Evolutionary conservation across 495 filamentous ascomycete species (phyloP), one percentile per base, ranked within the genome.

Genomic region (Astrocystis sublimbata): DNA sequence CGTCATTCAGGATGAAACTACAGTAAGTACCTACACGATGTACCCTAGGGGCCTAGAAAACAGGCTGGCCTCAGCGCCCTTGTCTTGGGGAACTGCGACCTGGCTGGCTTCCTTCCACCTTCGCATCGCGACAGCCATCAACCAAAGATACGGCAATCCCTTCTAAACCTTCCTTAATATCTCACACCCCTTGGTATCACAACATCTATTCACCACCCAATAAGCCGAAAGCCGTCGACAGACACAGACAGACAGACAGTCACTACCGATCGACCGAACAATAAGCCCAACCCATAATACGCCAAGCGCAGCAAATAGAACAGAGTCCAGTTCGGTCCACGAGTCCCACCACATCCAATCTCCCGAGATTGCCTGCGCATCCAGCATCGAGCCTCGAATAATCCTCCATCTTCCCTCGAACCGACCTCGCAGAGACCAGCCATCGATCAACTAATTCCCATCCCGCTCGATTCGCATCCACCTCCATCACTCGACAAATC

Each of bases 311-410:
- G 6, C 7, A 8, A 10, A 38, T 2, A 38, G 8, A 10, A 9
- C 9, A 45, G 41, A 23, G 24, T 45, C 5, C 4, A 13, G 19
- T 9, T 21, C 17, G 42, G 24, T 45, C 5, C 4, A 13, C 1
- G 15, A 49, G 49, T 52, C 21, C 49, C 49, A 52, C 28, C 49
- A 17, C 28, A 28, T 28, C 49, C 8, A 52, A 52, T 52, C 49
- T 52, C 49, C 49, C 35, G 49, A 52, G 26, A 52, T 52, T 52
- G 49, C 30, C 30, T 52, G 49, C 30, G 49, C 49, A 52, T 52
- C 49, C 49, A 4, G n/a, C 26, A 19, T 21, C 30, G 26, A 21
- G 7, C 21, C 49, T 28, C 30, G 28, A 10, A 9, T 35, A 28
- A 30, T n/a, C 46, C 15, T 17, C 41, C 6, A 21, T 12, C 2